Conservation (phyloP, 768 basidiomycete species). For the Lentinula edodes region DNA sequence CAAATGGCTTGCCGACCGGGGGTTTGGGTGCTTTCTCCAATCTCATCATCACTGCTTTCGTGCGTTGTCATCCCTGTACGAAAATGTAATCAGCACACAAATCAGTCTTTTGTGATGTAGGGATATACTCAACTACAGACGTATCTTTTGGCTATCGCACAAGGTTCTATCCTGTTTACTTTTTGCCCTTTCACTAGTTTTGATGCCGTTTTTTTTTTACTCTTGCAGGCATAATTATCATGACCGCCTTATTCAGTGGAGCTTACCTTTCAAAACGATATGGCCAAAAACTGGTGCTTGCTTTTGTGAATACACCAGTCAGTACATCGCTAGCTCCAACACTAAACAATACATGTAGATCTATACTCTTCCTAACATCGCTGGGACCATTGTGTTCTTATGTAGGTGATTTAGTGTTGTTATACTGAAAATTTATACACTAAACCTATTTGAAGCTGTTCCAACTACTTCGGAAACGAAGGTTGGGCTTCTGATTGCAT, state of each 20-base stretch:
- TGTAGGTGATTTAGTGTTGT: conserved; percentile 16
- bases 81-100: neutral
- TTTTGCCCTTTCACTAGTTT: conserved; percentile 10
- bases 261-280: conserved; percentile 35
- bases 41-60: conserved; percentile 43
- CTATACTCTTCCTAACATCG: conserved; percentile 42
- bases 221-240: conserved; percentile 28
- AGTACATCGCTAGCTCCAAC: neutral
- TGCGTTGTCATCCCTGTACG: conserved; percentile 12
- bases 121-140: conserved; percentile 46
- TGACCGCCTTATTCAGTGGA: conserved; percentile 37
- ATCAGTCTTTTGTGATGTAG: conserved; percentile 12
- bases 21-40: conserved; percentile 49
- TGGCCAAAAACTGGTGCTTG: conserved; percentile 41
- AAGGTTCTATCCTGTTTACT: conserved; percentile 18
- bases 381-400: conserved; percentile 45
- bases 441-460: conserved; percentile 21
- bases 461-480: conserved; percentile 32
- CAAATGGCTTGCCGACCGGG: conserved; percentile 41
- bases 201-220: conserved; percentile 4
- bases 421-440: neutral
- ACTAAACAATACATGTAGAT: conserved; percentile 18
- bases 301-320: conserved; percentile 25
- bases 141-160: conserved; percentile 45
- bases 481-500: conserved; percentile 42